A percentile compares a stretch with the other conserved stretches of the same genome.
Conservation (phyloP, 2,329 filamentous ascomycete species). For the Nothophaeocryptopus gaeumannii region DNA sequence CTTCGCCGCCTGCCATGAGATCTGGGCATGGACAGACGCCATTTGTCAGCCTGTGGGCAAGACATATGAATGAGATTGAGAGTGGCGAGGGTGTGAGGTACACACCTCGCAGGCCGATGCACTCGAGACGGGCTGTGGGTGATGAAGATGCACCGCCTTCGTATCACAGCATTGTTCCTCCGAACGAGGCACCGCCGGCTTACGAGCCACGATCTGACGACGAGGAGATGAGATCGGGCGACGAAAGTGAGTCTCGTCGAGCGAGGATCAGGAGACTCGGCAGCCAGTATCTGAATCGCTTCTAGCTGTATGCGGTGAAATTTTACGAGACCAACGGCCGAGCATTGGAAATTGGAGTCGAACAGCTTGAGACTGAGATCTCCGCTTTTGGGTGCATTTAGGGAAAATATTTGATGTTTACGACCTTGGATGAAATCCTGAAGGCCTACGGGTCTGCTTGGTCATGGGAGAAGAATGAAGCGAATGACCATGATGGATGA, state of each 20-base stretch:
- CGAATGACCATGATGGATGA: no score
- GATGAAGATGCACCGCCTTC: conserved; percentile 30
- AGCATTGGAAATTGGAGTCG: no score
- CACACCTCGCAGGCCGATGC: conserved; percentile 21
- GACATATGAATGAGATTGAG: conserved; percentile 29
- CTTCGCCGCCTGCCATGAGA: neutral
- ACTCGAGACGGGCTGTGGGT: conserved; percentile 28
- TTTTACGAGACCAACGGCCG: no score
- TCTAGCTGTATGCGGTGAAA: no score
- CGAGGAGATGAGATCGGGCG: conserved; percentile 16
- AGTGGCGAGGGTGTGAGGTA: conserved; percentile 17
- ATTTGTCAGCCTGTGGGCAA: conserved; percentile 31
- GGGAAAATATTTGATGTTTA: no score
- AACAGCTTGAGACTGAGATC: no score
- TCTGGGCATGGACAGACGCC: conserved; percentile 23
- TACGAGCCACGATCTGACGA: conserved; percentile 32
- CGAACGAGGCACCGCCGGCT: conserved; percentile 32
- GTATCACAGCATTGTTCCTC: conserved; percentile 30
- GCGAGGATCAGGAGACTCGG: conserved; percentile 16
- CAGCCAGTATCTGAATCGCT: conserved; percentile 10
- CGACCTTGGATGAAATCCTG: no score
- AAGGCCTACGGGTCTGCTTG: no score
- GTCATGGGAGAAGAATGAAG: no score
- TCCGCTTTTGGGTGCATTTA: no score
- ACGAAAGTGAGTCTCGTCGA: conserved; percentile 1